Evolutionary conservation across 192 early-diverging fungal genomes (phyloP), one percentile per base, ranked within the genome.

Genomic region (Backusella tarrabulga): DNA sequence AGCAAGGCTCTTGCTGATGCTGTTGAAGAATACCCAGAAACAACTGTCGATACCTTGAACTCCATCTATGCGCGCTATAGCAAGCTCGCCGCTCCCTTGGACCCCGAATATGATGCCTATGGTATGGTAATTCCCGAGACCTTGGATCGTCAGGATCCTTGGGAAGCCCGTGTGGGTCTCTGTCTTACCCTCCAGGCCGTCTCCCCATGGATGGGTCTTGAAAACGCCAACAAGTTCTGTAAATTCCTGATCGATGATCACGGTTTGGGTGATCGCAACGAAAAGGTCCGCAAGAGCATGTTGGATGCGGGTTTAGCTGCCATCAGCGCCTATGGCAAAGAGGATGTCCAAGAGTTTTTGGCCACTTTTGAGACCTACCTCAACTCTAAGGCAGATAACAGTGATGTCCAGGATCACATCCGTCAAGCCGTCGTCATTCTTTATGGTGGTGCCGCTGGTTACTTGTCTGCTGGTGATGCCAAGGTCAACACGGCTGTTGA

Each of bases 361-460:
- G 87, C 89, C 6, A 83, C 92, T 8, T 95, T 98, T 75, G 93
- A 98, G 76, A 79, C 80, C 23, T 95, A 95, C 71, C 87, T 97
- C 68, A 86, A 87, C 11, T 90, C 90, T n/a, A 56, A 76, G 2
- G 92, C 92, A 42, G 82, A 83, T 38, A 87, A 93, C 34, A 90
- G 91, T 0, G 90, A 92, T 72, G 88, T 90, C 11, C 90, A 96
- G 68, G 98, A 99, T 84, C 86, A 86, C 67, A 94, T 98, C 73
- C 93, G 96, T 44, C 94, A 98, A 83, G 90, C 93, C 34, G 94
- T 94, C 11, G 97, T 99, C 32, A 93, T 99, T 76, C 82, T 97
- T 60, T 90, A 97, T 68, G 98, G 97, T 66, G 95, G 93, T 19
- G 87, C 95, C 54, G 97, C 98, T 38, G 91, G 94, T 77, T 94